phyloP scores from a whole-genome alignment of 306 rosid species.

The Cicer bijugum region DNA sequence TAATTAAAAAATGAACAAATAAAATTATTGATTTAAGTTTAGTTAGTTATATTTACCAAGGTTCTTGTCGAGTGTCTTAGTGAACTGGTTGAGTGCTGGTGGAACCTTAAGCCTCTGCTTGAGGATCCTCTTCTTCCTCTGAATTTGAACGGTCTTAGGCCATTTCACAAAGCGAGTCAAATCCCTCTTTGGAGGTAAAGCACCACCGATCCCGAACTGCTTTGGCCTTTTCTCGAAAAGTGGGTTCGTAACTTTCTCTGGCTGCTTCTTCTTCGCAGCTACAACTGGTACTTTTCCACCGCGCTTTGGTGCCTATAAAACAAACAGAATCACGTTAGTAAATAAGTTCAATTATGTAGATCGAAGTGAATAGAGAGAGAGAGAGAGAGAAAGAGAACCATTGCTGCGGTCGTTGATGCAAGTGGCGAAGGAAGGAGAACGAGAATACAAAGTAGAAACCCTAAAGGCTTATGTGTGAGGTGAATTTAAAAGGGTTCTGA shows the following conservation, averaged over 20 bases:
- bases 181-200: slow-evolving; percentile 83
- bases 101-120: slow-evolving; percentile 87
- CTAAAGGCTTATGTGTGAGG: not conserved
- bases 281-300: slow-evolving; percentile 35
- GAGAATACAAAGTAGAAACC: not conserved
- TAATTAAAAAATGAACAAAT: not conserved
- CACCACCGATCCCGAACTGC: slow-evolving; percentile 85
- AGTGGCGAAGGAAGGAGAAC: not conserved
- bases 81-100: slow-evolving; percentile 80
- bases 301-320: slow-evolving; percentile 37
- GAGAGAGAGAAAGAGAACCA: not conserved
- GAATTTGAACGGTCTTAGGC: slow-evolving; percentile 76
- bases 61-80: slow-evolving; percentile 78
- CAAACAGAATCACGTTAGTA: not conserved
- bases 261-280: slow-evolving; percentile 41
- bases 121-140: slow-evolving; percentile 80
- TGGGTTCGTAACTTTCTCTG: slow-evolving; percentile 72
- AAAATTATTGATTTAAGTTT: too few relatives aligned
- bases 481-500: slow-evolving; percentile 1
- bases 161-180: slow-evolving; percentile 77
- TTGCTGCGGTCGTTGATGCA: slow-evolving; percentile 10
- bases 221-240: slow-evolving; percentile 83
- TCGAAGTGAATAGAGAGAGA: not conserved
- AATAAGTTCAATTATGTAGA: not conserved
- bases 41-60: slow-evolving; percentile 51